Conservation (phyloP, 371 early-diverging fungal genomes). For the Phascolomyces articulosus region DNA sequence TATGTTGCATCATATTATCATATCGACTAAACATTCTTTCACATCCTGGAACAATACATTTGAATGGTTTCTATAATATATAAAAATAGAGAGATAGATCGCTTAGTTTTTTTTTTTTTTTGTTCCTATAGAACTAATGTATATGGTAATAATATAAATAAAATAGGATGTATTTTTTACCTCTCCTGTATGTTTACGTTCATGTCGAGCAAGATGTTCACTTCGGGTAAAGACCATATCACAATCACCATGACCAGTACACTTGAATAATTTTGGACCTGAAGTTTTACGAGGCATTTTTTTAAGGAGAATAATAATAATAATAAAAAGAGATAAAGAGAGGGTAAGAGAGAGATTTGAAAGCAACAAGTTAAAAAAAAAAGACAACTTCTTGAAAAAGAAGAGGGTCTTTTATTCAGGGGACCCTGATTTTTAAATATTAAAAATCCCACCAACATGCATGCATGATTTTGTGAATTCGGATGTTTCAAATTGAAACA, state of each 20-base stretch:
- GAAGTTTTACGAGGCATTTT: slow-evolving; percentile 1
- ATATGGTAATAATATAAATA: no score
- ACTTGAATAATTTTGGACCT: slow-evolving; percentile 56
- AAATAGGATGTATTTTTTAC: no score
- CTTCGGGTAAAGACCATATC: slow-evolving; percentile 65
- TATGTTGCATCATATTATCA: slow-evolving; percentile 71
- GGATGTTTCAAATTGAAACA: slow-evolving; percentile 5
- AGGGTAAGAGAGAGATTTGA: not conserved
- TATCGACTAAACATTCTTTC: slow-evolving; percentile 60
- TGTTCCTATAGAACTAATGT: no score
- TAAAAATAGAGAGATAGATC: not conserved
- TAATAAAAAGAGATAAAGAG: not conserved
- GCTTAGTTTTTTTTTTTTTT: no score
- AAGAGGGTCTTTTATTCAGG: not conserved
- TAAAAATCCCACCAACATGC: not conserved
- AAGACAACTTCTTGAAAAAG: not conserved
- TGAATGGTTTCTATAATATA: slow-evolving; percentile 51
- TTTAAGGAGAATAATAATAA: not conserved
- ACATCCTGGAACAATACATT: slow-evolving; percentile 60
- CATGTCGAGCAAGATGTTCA: slow-evolving; percentile 62
- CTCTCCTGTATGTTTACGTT: slow-evolving; percentile 61
- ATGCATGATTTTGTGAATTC: slow-evolving; percentile 1
- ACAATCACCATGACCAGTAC: slow-evolving; percentile 60
- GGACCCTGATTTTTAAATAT: not conserved
- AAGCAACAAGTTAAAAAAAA: not conserved